These are phyloP conservation scores for Neocucurbitaria cava DNA, from an alignment of 2,329 filamentous ascomycete species.

Conservation along the genomic window DNA sequence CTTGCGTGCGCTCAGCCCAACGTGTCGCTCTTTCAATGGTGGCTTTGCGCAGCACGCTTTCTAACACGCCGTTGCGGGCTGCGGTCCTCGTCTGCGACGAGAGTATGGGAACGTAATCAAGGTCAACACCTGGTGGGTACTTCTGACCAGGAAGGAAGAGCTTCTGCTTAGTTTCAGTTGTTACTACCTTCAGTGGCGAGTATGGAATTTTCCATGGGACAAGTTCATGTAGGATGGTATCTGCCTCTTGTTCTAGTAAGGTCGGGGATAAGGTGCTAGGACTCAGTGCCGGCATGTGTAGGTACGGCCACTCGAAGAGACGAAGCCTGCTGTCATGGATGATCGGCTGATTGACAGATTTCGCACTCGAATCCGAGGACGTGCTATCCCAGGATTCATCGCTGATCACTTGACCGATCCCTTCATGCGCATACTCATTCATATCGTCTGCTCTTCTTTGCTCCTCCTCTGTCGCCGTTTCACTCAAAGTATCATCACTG, in stretches of 20 bases:
- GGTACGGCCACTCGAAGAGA: constrained; percentile 38
- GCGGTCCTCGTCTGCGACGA: constrained; percentile 16
- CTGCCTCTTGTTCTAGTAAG: not conserved
- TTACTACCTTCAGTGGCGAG: constrained; percentile 28
- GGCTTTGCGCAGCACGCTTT: constrained; percentile 27
- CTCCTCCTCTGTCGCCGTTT: not conserved
- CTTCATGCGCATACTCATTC: constrained; percentile 4
- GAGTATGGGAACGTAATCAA: constrained; percentile 34
- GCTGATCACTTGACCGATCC: constrained; percentile 19
- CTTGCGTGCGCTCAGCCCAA: constrained; percentile 35
- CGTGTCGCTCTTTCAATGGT: constrained; percentile 29
- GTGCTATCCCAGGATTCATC: constrained; percentile 31
- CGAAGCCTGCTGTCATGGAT: constrained; percentile 24
- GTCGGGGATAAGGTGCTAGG: not conserved
- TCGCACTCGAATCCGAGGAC: constrained; percentile 13
- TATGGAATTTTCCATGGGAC: constrained; percentile 29
- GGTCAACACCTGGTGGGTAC: constrained; percentile 18
- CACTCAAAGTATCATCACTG: constrained; percentile 18
- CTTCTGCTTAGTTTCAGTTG: constrained; percentile 28
- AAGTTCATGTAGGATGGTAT: constrained; percentile 1
- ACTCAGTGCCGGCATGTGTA: constrained; percentile 10
- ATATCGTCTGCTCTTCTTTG: not conserved
- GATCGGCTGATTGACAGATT: constrained; percentile 1
- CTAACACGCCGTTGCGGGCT: constrained; percentile 34
- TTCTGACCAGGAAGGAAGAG: constrained; percentile 32